Conservation (phyloP, 2,329 filamentous ascomycete species). For the Trichoderma atroviride region DNA sequence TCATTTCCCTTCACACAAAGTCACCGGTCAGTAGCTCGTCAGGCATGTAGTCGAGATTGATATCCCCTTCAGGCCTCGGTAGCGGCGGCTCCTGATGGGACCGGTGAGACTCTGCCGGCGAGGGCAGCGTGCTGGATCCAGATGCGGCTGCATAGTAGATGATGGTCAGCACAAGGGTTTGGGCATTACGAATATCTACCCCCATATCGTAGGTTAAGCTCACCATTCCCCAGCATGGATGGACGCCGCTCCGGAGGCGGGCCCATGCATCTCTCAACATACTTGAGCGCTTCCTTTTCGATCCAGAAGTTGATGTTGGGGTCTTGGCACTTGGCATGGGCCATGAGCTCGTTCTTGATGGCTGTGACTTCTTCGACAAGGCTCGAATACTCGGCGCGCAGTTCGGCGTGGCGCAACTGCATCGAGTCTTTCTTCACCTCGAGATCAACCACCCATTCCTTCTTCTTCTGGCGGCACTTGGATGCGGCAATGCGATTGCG, state of each 20-base stretch:
- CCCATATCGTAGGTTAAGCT: not conserved
- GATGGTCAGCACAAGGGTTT: not conserved
- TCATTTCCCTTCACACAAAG: not conserved
- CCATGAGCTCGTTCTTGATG: slow-evolving; percentile 56
- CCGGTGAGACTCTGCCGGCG: slow-evolving; percentile 16
- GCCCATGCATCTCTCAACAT: slow-evolving; percentile 42
- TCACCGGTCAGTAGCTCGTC: slow-evolving; percentile 38
- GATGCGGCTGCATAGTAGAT: not conserved
- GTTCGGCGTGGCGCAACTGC: slow-evolving; percentile 47
- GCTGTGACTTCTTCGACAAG: slow-evolving; percentile 49
- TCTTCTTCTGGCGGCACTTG: slow-evolving; percentile 72
- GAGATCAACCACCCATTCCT: slow-evolving; percentile 54
- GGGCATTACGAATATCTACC: not conserved
- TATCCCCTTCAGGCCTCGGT: slow-evolving; percentile 9
- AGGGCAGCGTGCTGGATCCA: slow-evolving; percentile 21
- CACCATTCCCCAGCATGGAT: slow-evolving; percentile 16
- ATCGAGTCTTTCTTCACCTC: slow-evolving; percentile 50
- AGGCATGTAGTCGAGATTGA: slow-evolving; percentile 41
- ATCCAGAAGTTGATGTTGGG: slow-evolving; percentile 58
- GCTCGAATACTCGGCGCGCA: slow-evolving; percentile 48
- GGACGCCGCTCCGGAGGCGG: slow-evolving; percentile 9
- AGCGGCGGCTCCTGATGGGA: slow-evolving; percentile 1
- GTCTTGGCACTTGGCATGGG: slow-evolving; percentile 56
- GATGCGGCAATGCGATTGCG: slow-evolving; percentile 73
- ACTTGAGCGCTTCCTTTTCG: slow-evolving; percentile 53